Conservation (phyloP, 495 filamentous ascomycete genomes). For the Penicillium odoratum region DNA sequence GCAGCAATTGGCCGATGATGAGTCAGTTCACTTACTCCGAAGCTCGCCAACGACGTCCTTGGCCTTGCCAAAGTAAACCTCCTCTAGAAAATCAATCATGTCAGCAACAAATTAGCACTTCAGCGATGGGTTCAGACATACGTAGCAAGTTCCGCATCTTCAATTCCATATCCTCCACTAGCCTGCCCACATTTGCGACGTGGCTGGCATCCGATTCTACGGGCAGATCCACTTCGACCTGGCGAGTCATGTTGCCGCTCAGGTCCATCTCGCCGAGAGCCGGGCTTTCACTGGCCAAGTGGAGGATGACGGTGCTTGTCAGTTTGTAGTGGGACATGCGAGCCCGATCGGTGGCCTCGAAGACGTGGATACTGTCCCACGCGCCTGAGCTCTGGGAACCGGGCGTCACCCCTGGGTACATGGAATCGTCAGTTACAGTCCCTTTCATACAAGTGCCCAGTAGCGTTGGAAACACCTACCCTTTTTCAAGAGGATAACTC, state of each 20-base stretch:
- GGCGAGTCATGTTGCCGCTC: conserved; percentile 95
- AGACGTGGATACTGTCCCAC: conserved; percentile 99
- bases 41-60: conserved; percentile 99
- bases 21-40: conserved; percentile 62
- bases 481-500: conserved; percentile 94
- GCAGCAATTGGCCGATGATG: background rate
- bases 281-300: conserved; percentile 69
- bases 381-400: conserved; percentile 73
- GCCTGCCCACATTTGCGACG: conserved; percentile 88
- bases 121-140: conserved; percentile 31
- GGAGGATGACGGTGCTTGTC: conserved; percentile 93
- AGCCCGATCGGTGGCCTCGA: conserved; percentile 88
- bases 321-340: conserved; percentile 95
- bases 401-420: conserved; percentile 55
- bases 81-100: conserved; percentile 52
- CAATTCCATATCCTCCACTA: conserved; percentile 99
- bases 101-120: conserved; percentile 8
- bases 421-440: conserved; percentile 5
- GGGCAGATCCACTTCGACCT: conserved; percentile 86
- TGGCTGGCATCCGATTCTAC: conserved; percentile 90
- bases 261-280: conserved; percentile 87
- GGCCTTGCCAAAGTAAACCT: conserved; percentile 99
- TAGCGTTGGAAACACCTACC: conserved; percentile 45
- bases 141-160: conserved; percentile 98
- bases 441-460: background rate